A percentile compares a stretch with the other conserved stretches of the same genome.
Conservation (phyloP, 2,329 filamentous ascomycete species). For the Xylaria polymorpha region DNA sequence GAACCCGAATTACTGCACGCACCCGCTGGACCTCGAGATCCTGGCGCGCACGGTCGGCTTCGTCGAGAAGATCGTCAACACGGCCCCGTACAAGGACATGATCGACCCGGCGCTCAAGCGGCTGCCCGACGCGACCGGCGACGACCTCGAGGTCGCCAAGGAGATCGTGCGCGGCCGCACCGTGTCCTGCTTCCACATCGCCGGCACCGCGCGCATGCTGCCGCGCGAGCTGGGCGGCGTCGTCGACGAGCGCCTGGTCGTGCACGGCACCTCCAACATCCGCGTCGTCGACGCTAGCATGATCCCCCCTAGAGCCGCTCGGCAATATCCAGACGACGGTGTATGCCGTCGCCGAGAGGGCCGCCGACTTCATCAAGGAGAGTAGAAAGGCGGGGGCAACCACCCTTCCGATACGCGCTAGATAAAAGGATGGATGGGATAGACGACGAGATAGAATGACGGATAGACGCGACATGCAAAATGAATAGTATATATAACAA, state of each 20-base stretch:
- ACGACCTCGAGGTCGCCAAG: conserved; percentile 51
- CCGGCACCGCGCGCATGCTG: conserved; percentile 64
- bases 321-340: conserved; percentile 44
- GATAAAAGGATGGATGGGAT: background rate
- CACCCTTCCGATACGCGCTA: conserved; percentile 1
- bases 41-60: conserved; percentile 59
- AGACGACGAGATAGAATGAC: background rate
- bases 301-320: conserved; percentile 42
- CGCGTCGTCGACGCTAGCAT: conserved; percentile 43
- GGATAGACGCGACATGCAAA: background rate
- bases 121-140: conserved; percentile 49
- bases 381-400: conserved; percentile 10
- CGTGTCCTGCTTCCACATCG: conserved; percentile 59
- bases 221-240: conserved; percentile 59
- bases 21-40: conserved; percentile 67
- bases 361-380: conserved; percentile 43
- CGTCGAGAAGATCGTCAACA: conserved; percentile 52
- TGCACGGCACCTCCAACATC: conserved; percentile 57
- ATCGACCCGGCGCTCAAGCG: conserved; percentile 55
- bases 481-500: background rate
- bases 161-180: conserved; percentile 52
- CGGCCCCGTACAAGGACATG: conserved; percentile 56
- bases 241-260: conserved; percentile 54
- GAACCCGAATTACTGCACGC: conserved; percentile 66
- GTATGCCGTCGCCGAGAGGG: conserved; percentile 42